These are phyloP conservation scores for Neoboletus brunneissimus DNA, from an alignment of 768 basidiomycete genomes.

Conservation along the genomic window DNA sequence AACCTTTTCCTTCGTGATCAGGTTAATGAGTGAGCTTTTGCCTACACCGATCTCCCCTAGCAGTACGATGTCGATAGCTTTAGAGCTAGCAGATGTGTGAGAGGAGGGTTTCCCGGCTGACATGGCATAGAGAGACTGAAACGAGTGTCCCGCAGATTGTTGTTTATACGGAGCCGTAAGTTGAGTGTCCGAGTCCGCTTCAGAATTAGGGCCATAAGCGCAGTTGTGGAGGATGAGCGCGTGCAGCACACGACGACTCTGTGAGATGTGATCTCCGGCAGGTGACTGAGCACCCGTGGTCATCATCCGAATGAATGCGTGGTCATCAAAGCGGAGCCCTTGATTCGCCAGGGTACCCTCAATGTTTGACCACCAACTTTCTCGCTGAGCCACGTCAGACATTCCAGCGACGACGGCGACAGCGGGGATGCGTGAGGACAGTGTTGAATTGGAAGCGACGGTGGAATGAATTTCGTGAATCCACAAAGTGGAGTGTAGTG, in stretches of 20 bases:
- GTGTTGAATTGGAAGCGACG: conserved; percentile 2
- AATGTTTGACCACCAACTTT: conserved; percentile 22
- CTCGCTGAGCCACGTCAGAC: conserved; percentile 3
- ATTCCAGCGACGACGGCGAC: conserved; percentile 21
- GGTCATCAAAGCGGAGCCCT: conserved; percentile 15
- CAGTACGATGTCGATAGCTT: conserved; percentile 31
- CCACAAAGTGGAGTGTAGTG: conserved; percentile 10
- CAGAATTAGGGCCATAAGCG: not conserved
- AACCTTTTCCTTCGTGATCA: conserved; percentile 26
- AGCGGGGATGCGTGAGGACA: conserved; percentile 1
- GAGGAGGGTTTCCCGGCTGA: conserved; percentile 5
- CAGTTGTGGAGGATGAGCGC: conserved; percentile 13
- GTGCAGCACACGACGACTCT: conserved; percentile 14
- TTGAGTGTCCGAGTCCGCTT: not conserved
- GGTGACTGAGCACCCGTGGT: not conserved
- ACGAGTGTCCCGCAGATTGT: conserved; percentile 6
- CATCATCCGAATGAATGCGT: conserved; percentile 14
- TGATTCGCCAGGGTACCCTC: conserved; percentile 5
- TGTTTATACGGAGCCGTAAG: conserved; percentile 8
- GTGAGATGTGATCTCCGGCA: conserved; percentile 2
- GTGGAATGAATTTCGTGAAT: conserved; percentile 9
- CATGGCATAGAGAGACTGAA: conserved; percentile 12
- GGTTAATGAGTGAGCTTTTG: conserved; percentile 45
- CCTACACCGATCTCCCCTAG: conserved; percentile 35
- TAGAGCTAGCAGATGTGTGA: not conserved